Percentiles rank a stretch among this genome's conserved stretches.
phyloP scores from a whole-genome alignment of 177 flowering plant genomes.

The Vitis hybrid region DNA sequence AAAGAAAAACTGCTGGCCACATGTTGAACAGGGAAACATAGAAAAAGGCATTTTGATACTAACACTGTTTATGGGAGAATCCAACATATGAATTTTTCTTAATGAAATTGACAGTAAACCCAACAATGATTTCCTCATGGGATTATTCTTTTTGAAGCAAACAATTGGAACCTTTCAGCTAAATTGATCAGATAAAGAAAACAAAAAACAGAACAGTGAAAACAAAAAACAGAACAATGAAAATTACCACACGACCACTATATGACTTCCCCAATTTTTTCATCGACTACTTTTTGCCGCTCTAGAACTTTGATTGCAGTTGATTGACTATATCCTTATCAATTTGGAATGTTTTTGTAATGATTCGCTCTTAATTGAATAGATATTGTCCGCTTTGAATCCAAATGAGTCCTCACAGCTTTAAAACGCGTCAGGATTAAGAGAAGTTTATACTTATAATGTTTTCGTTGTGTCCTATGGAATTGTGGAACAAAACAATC shows the following conservation, averaged over 20 bases:
- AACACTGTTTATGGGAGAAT: no score
- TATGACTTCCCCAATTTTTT: no score
- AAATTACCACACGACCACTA: background rate
- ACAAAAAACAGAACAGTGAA: background rate
- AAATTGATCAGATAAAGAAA: background rate
- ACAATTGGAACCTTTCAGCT: background rate
- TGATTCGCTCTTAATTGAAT: fast-evolving
- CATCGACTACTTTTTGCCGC: no score
- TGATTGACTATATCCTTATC: background rate
- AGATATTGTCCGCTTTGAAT: fast-evolving
- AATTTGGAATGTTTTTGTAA: conserved; percentile 12
- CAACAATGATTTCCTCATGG: no score
- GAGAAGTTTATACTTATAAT: fast-evolving
- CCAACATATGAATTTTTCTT: no score
- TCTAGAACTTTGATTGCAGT: conserved; percentile 5
- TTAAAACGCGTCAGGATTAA: no score
- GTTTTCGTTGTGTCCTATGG: no score
- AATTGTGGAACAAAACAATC: fast-evolving
- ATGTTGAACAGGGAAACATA: no score
- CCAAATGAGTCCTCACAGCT: fast-evolving
- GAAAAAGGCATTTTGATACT: no score
- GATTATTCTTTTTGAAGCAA: background rate
- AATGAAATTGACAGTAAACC: no score
- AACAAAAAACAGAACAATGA: background rate
- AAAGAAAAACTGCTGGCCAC: no score